These are phyloP conservation scores for Auricularia sp. DNA, from an alignment of 768 basidiomycete genomes.

Conservation along the genomic window DNA sequence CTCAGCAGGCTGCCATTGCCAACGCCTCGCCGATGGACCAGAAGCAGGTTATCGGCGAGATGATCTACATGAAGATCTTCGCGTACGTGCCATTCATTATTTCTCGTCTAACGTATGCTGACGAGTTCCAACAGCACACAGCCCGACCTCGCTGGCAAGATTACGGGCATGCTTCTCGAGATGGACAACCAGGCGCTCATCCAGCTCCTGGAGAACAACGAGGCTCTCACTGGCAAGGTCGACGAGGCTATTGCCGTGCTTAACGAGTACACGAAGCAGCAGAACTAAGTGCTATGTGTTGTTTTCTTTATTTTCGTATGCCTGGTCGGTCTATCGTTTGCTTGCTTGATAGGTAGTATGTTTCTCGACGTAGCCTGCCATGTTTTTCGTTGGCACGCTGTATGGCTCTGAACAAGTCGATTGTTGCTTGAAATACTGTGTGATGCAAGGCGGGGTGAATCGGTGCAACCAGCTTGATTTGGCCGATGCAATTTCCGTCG, in stretches of 20 bases:
- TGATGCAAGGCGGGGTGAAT: background rate
- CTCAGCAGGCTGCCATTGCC: conserved; percentile 34
- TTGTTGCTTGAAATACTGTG: background rate
- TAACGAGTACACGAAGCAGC: conserved; percentile 63
- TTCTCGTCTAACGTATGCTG: conserved; percentile 1
- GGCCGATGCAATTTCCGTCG: background rate
- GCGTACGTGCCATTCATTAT: conserved; percentile 39
- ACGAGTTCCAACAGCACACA: conserved; percentile 44
- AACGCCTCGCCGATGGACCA: conserved; percentile 67
- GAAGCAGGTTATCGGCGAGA: conserved; percentile 98
- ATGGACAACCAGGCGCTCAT: conserved; percentile 96
- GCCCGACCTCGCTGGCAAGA: conserved; percentile 94
- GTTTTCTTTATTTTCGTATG: background rate
- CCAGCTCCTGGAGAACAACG: conserved; percentile 72
- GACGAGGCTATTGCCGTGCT: conserved; percentile 84
- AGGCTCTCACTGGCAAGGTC: conserved; percentile 83
- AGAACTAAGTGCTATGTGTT: conserved; percentile 21
- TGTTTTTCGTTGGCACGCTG: background rate
- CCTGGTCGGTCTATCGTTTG: background rate
- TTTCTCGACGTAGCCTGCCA: background rate
- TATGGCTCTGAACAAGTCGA: background rate
- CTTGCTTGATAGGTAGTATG: background rate
- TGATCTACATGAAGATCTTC: conserved; percentile 85
- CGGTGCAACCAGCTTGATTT: background rate
- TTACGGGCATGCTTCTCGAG: conserved; percentile 97